Conservation (phyloP, 139 green algal species). For the Desmodesmus armatus region DNA sequence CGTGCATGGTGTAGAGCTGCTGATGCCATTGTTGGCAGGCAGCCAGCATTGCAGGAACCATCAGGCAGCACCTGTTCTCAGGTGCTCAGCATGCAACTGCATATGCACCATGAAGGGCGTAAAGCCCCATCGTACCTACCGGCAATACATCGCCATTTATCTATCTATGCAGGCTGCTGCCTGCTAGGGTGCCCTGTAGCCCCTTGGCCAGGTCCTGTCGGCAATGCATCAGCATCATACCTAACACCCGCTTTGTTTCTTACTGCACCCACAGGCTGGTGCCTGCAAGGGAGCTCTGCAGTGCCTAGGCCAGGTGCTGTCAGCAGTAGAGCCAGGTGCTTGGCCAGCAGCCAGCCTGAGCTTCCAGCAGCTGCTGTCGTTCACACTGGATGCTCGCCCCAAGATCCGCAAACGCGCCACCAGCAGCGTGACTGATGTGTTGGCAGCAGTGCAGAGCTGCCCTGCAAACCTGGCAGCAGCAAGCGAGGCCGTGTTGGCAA, state of each 20-base stretch:
- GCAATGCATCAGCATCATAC: too few relatives aligned
- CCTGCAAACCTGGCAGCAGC: slow-evolving; percentile 48
- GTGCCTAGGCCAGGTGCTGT: slow-evolving; percentile 71
- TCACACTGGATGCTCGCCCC: slow-evolving; percentile 67
- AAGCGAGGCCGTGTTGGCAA: slow-evolving; percentile 60
- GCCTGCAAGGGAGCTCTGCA: slow-evolving; percentile 64
- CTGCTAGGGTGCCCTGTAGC: too few relatives aligned
- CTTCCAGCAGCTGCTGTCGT: slow-evolving; percentile 57
- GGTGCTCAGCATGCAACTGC: too few relatives aligned
- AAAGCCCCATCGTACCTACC: too few relatives aligned
- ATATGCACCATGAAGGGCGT: too few relatives aligned
- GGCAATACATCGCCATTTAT: too few relatives aligned
- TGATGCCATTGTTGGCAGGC: background rate
- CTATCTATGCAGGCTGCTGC: too few relatives aligned
- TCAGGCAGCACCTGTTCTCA: too few relatives aligned
- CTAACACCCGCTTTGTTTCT: background rate
- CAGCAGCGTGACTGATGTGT: slow-evolving; percentile 64
- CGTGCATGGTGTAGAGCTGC: background rate
- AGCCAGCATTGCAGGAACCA: too few relatives aligned
- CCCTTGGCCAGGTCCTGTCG: too few relatives aligned
- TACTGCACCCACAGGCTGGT: slow-evolving; percentile 60
- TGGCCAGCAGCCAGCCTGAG: slow-evolving; percentile 55
- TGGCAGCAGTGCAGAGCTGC: slow-evolving; percentile 72
- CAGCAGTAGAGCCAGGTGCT: slow-evolving; percentile 59
- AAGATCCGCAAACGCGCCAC: slow-evolving; percentile 83